These are phyloP conservation scores for Mikania micrantha DNA, from an alignment of 129 eudicot genomes.

Conservation along the genomic window DNA sequence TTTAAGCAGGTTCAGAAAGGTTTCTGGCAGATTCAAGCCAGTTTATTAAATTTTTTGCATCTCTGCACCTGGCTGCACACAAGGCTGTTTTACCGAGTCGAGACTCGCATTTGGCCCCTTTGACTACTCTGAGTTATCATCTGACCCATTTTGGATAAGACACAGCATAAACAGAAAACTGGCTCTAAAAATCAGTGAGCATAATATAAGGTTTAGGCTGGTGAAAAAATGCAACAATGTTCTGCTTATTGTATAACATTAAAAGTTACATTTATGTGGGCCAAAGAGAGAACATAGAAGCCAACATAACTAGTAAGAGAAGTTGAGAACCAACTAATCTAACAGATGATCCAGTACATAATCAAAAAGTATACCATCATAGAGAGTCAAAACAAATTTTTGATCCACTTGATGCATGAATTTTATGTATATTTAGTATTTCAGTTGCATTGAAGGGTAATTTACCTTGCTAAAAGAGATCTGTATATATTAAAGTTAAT, in stretches of 20 bases:
- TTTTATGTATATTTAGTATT: background rate
- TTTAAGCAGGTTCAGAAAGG: too few species aligned
- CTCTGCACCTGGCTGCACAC: too few species aligned
- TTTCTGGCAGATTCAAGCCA: too few species aligned
- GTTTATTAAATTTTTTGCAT: too few species aligned
- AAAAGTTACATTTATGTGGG: background rate
- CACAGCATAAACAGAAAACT: background rate
- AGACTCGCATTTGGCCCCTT: too few species aligned
- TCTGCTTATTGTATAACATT: background rate
- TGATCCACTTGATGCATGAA: constrained; percentile 3
- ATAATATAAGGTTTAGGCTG: background rate
- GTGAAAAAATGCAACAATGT: background rate
- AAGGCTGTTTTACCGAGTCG: too few species aligned
- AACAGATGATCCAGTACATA: background rate
- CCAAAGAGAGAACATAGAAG: background rate
- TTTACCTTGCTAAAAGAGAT: constrained; percentile 9
- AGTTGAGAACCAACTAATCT: background rate
- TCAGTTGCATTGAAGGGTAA: background rate
- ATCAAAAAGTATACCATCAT: background rate
- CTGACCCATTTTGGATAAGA: background rate
- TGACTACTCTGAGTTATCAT: too few species aligned
- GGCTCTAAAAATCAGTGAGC: background rate
- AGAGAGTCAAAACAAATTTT: background rate
- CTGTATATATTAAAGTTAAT: constrained; percentile 8
- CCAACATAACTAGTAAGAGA: background rate